Conservation (phyloP, 2,329 filamentous ascomycete species). For the Fonsecaea monophora region DNA sequence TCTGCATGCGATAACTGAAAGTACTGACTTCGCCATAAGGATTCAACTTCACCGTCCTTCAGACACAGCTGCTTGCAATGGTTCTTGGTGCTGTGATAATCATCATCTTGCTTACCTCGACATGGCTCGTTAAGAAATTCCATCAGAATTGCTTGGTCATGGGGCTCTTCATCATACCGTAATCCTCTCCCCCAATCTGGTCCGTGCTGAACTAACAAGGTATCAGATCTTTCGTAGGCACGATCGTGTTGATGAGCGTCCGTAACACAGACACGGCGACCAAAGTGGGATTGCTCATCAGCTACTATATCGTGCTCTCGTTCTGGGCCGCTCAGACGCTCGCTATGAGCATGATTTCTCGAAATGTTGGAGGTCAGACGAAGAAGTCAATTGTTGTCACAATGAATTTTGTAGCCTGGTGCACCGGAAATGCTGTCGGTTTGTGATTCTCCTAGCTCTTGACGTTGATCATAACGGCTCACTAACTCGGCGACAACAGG, state of each 20-base stretch:
- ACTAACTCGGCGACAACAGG: slow-evolving; percentile 43
- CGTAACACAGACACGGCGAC: slow-evolving; percentile 63
- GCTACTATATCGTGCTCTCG: slow-evolving; percentile 77
- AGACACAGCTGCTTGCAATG: slow-evolving; percentile 78
- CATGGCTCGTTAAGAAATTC: slow-evolving; percentile 72
- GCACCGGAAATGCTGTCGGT: slow-evolving; percentile 64
- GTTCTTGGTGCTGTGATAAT: slow-evolving; percentile 78
- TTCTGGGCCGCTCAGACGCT: slow-evolving; percentile 79
- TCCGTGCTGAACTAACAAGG: neutral
- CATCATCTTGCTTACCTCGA: slow-evolving; percentile 68
- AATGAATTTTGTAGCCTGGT: slow-evolving; percentile 74
- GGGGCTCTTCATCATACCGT: slow-evolving; percentile 68
- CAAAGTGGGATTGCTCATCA: slow-evolving; percentile 71
- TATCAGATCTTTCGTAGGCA: slow-evolving; percentile 68
- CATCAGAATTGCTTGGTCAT: slow-evolving; percentile 73
- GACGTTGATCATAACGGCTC: neutral
- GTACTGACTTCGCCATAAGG: slow-evolving; percentile 55
- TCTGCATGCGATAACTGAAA: slow-evolving; percentile 43
- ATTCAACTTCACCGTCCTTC: slow-evolving; percentile 69
- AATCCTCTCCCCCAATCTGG: neutral
- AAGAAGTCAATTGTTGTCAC: slow-evolving; percentile 74
- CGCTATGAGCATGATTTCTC: slow-evolving; percentile 69
- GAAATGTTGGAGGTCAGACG: slow-evolving; percentile 75
- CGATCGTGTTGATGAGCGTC: slow-evolving; percentile 74
- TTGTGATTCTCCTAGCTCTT: neutral